Evolutionary conservation across 2,329 filamentous ascomycete species (phyloP), one percentile per base, ranked within the genome.

Genomic region (Penicillium hordei): DNA sequence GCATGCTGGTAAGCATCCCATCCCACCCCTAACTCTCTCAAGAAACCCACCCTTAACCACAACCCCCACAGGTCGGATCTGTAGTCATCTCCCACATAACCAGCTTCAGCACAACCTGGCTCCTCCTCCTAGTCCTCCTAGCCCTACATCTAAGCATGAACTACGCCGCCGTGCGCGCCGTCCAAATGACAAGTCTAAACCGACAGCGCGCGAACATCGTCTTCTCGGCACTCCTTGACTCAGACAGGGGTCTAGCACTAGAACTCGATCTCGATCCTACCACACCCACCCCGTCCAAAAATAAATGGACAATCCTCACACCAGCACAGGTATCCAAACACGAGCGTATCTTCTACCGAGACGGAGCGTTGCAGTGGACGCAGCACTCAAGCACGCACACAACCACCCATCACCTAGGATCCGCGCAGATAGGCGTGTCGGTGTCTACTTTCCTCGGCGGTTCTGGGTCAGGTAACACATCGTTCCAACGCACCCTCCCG

Each of bases 141-240:
- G 79, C 85, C 13, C 78, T 90, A 7, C 94, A 97, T 74, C 82
- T 97, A 7, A 84, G 82, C 70, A 92, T 89, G 66, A 97, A 97
- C 74, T 93, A 95, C 73, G 82, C 86, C 34, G 94, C 92, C 42
- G 93, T 99, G 5, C 83, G 88, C 60, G 83, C 89, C 48, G 93
- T 99, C 17, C 87, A 86, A 70, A 91, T 97, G 87, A 84, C 84
- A 39, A 90, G 86, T 7, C 80, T 97, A 36, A 97, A 96, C 75
- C 83, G 91, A 23, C 93, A 97, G 74, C 85, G 94, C 36, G 90
- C 92, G 1, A 90, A 88, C 48, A 86, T 97, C 21, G 80, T 96
- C 1, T 87, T 93, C 66, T 82, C 84, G 40, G 78, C 83, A 52
- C 71, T 88, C 5, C 62, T 83, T 13, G 69, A 68, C 6, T 64